Evolutionary conservation across 108 stramenopile species (phyloP), one percentile per base, ranked within the genome.

Genomic region (Pseudonitzschia multistriata): DNA sequence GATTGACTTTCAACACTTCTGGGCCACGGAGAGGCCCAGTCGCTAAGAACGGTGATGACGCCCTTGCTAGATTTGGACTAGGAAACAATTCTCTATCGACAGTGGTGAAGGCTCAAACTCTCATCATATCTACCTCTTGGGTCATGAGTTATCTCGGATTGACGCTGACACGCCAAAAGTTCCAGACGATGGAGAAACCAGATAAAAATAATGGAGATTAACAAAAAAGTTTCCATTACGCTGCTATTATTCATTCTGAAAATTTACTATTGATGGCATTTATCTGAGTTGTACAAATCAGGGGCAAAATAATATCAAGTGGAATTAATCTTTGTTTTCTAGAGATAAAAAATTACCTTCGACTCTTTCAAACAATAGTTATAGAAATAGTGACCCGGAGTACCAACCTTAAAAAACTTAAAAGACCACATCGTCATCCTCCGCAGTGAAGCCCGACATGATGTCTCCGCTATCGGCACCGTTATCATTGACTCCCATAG

Each of bases 401-500:
- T 22, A 17, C 29, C 39, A 45, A 2, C 15, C 13, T 45, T 45
- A n/a, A n/a, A n/a, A n/a, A n/a, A n/a, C 49, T 88, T 88, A 95
- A 67, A 95, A 90, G 49, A 95, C 91, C 80, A 95, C 94, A 72
- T 95, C 94, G 19, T 74, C 88, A 63, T 89, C 86, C 17, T 74
- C 78, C 28, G 88, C 90, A 85, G 88, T 89, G 77, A 81, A 92
- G 21, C 62, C 67, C n/a, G 86, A 89, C 25, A 84, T 91, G 61
- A 92, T 92, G 77, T 92, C 83, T 1, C 79, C 81, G 52, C 88
- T 86, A 35, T 70, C 77, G 42, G 83, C 79, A 47, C 74, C 72
- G 49, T 30, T 49, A 37, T 64, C 63, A n/a, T 30, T 39, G 13
- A 40, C 45, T 61, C 56, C 70, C 29, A 67, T 83, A 21, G 47